Evolutionary conservation across 805 yeast genomes (phyloP), one percentile per base, ranked within the genome.

Genomic region (Candida nanaspora): DNA sequence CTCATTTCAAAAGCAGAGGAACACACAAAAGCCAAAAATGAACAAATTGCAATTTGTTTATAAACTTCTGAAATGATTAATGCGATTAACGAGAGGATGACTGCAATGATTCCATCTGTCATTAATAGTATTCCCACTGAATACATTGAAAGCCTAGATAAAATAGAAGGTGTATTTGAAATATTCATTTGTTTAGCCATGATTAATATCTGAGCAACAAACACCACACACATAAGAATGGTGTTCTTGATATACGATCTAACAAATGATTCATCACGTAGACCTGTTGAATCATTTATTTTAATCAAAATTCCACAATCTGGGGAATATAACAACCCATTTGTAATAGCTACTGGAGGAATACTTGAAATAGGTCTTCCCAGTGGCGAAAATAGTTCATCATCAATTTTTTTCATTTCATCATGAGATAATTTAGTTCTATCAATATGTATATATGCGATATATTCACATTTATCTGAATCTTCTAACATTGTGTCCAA

Each of bases 281-380:
- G 62, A 1, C 96, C 96, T 13, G 42, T 41, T 2, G 66, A 59
- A 6, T 52, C 46, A 7, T 57, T 56, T 6, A 73, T 33, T 6
- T 61, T 56, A 4, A 86, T 45, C 2, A 73, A 55, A 2, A 82
- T 53, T 0, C 89, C 95, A 66, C 98, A 89, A 55, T 89, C 95
- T 0, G 97, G 97, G 0, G 96, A 86, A 53, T 85, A 88, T 16
- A 86, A 44, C 13, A 86, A 46, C 6, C 82, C 87, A 10, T 71
- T 61, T 2, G 70, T 57, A 9, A 89, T 51, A 26, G 62, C 63
- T 15, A 89, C 47, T 0, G 59, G 51, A 0, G 96, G 96, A 5
- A 81, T 55, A 1, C 53, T 44, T 15, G 72, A 69, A 14, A 80
- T 71, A 2, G 96, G 96, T 45, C 84, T 66, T 0, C 97, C 97